Conservation (phyloP, 768 basidiomycete species). For the Pleurotus platypus region DNA sequence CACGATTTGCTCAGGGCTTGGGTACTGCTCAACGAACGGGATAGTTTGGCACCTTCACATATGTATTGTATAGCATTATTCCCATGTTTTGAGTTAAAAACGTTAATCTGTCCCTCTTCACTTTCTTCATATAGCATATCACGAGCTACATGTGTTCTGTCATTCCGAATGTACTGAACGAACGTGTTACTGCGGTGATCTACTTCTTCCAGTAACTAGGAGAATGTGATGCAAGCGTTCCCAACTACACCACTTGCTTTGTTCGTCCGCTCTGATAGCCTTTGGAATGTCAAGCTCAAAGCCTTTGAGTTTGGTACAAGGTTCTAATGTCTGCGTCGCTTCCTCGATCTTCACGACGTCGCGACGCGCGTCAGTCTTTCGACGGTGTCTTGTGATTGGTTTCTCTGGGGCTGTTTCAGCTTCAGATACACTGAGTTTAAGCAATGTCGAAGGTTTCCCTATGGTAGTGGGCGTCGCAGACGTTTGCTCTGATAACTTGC, state of each 20-base stretch:
- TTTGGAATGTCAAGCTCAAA: neutral
- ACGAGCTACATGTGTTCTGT: no score
- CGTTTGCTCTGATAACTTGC: no score
- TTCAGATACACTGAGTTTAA: no score
- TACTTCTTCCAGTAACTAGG: neutral
- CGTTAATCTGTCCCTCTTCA: no score
- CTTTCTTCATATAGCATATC: no score
- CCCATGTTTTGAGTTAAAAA: constrained; percentile 10
- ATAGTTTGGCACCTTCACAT: constrained; percentile 13
- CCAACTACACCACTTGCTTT: neutral
- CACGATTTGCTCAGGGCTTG: constrained; percentile 79
- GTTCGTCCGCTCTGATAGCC: neutral
- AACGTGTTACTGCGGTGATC: neutral
- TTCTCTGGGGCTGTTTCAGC: no score
- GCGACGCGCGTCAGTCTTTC: neutral
- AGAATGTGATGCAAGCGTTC: neutral
- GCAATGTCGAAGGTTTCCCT: no score
- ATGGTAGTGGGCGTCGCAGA: no score
- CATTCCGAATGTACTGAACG: no score
- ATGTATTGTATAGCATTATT: constrained; percentile 10
- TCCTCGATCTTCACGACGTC: neutral
- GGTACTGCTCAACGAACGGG: constrained; percentile 52
- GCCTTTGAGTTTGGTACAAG: neutral
- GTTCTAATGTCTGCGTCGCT: neutral
- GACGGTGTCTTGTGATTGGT: no score